phyloP scores from a whole-genome alignment of 2,329 filamentous ascomycete genomes.

The Xylaria sp. region DNA sequence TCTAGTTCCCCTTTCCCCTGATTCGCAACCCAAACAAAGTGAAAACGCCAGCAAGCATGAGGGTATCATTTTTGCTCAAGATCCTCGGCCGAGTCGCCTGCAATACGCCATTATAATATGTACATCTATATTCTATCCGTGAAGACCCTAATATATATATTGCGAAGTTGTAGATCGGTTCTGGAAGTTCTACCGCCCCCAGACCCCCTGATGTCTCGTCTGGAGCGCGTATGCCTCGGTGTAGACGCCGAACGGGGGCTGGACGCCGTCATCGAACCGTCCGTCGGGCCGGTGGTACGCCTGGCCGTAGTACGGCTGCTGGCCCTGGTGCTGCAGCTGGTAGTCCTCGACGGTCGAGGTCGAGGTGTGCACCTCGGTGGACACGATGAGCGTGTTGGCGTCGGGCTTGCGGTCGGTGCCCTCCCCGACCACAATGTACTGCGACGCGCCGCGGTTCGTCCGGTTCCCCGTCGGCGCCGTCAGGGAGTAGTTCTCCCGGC shows the following conservation, averaged over 20 bases:
- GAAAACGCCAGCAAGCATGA: slow-evolving; percentile 10
- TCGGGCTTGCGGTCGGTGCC: slow-evolving; percentile 22
- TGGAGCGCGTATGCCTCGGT: slow-evolving; percentile 32
- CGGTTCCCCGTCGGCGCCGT: slow-evolving; percentile 20
- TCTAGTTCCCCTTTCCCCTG: not conserved
- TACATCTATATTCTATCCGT: slow-evolving; percentile 7
- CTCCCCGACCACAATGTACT: slow-evolving; percentile 30
- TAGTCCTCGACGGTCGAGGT: slow-evolving; percentile 2
- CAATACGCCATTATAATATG: slow-evolving; percentile 7
- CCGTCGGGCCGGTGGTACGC: slow-evolving; percentile 4
- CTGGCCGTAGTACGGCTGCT: slow-evolving; percentile 11
- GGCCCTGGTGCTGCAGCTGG: slow-evolving; percentile 13
- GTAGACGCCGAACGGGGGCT: slow-evolving; percentile 33
- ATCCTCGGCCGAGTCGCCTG: not conserved
- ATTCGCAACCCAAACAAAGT: not conserved
- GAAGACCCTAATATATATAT: not conserved
- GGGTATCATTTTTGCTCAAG: slow-evolving; percentile 32
- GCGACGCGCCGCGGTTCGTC: slow-evolving; percentile 27
- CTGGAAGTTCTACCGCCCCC: slow-evolving; percentile 21
- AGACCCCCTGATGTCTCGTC: slow-evolving; percentile 27
- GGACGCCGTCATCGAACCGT: slow-evolving; percentile 2
- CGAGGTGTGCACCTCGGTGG: slow-evolving; percentile 33
- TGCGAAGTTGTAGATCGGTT: not conserved
- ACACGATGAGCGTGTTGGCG: slow-evolving; percentile 28
- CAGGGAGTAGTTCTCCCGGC: slow-evolving; percentile 3